Evolutionary conservation across 768 basidiomycete genomes (phyloP), one percentile per base, ranked within the genome.

Genomic region (Brasilioporus rufonigricans): DNA sequence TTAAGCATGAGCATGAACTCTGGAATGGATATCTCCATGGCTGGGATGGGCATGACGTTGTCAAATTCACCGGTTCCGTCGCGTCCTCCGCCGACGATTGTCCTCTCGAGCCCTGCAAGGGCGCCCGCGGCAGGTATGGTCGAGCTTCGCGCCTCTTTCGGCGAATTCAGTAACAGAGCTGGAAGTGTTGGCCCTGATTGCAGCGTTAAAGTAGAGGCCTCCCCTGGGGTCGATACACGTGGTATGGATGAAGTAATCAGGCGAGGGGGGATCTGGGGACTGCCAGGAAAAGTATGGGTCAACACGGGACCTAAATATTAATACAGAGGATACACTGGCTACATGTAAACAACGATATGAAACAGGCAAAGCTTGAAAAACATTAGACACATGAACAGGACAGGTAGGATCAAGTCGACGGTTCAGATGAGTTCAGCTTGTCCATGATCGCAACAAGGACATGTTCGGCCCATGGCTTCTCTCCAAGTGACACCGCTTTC

Each of bases 161-260:
- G 89, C 60, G 82, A 84, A 32, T 33, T 55, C 10, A 54, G 35
- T 40, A 48, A 52, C 51, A 60, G 51, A 13, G 44, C 13, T 39
- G 63, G 61, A 26, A 48, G 47, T n/a, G 31, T 29, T 31, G 48
- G 55, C 19, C 51, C 59, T 44, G 65, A 64, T 46, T 68, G 60
- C 32, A 57, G 61, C n/a, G 36, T 73, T 24, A 61, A 53, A 38
- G 56, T 68, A 26, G 65, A 67, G 49, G 57, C 62, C 18, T 50
- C 57, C 3, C 68, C 72, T 31, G 84, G 83, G 53, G 54, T 84
- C 44, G 79, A 82, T 52, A 66, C 72, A 10, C 79, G 81, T 33
- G 74, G 73, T 23, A 70, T 91, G 64, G 89, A 89, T 60, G 89
- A 92, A 65, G 76, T 83, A 35, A 81, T 83, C 58, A 77, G 91